Base-by-base conservation (phyloP, 306 rosid genomes). In the Luffa aegyptiaca region DNA sequence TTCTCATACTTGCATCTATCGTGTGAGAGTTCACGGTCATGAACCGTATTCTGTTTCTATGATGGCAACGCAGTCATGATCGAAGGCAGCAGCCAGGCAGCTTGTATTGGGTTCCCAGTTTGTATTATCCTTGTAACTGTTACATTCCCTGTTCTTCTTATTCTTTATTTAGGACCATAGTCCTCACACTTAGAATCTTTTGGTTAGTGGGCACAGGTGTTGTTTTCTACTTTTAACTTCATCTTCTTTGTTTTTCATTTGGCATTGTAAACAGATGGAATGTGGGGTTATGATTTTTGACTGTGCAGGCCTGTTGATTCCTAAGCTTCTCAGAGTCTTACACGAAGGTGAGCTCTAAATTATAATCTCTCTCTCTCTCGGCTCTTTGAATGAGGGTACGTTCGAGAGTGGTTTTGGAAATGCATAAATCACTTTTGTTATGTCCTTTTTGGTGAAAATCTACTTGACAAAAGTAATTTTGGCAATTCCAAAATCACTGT, bases 1-100 rank as follows among this genome's bases (percentile, higher is more conserved):
- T 46, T 91, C 99, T 0, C 98, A 93, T 76, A 96, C 99, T 17
- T 93, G 98, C 89, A 91, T 93, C 81, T 96, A 96, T 82, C 99
- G 99, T 18, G 83, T 96, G 61, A 83, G 97, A 85, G 98, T 91
- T 46, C 99, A 96, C 36, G 99, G 98, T 33, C 92, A 66, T 56
- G 94, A 96, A 82, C 88, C 93, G 0, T 89, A 86, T 11, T 77
- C 87, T 0, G 93, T 90, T 85, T 85, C 96, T 31, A 76, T 84
- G 90, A 85, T 90, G 90, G 71, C 94, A 74, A 76, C 80, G 86
- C 80, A 88, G 56, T 85, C 84, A 42, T 85, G 87, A 81, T 78
- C 78, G 53, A 20, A 4, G 4, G 35, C 53, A n/a, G 9, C 68
- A 31, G 33, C 31, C 52, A 9, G 58, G 78, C 75, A 41, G 51